Percentiles rank a stretch among this genome's conserved stretches.
Conservation (phyloP, 371 early-diverging fungal genomes). For the Paraphysoderma sedebokerense region DNA sequence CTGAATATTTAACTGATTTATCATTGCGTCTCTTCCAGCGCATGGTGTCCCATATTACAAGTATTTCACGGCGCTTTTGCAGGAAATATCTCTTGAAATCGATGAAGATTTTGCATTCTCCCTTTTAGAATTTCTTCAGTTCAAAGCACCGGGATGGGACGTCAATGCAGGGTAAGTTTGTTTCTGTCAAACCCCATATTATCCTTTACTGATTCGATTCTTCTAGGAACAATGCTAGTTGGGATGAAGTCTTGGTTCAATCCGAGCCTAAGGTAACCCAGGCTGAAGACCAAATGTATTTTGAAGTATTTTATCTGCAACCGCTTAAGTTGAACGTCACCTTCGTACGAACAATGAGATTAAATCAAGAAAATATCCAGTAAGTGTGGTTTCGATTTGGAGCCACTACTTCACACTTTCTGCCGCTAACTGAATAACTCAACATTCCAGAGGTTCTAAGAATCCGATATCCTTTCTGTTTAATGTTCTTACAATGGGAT, state of each 20-base stretch:
- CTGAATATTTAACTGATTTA: neutral
- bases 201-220: no score
- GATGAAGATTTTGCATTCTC: slow-evolving; percentile 80
- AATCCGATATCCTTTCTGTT: slow-evolving; percentile 22
- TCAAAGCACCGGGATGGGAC: slow-evolving; percentile 41
- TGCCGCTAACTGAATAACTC: slow-evolving; percentile 23
- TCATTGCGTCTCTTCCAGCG: slow-evolving; percentile 11
- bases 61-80: slow-evolving; percentile 71
- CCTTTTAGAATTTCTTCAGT: slow-evolving; percentile 64
- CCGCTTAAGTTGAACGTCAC: slow-evolving; percentile 88
- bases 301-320: slow-evolving; percentile 84
- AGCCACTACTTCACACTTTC: slow-evolving; percentile 9
- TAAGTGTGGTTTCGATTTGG: slow-evolving; percentile 8
- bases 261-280: slow-evolving; percentile 45
- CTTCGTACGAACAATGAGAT: slow-evolving; percentile 68
- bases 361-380: slow-evolving; percentile 34
- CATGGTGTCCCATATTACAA: slow-evolving; percentile 82
- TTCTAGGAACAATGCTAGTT: no score
- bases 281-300: slow-evolving; percentile 61
- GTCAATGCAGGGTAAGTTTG: slow-evolving; percentile 10
- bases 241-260: no score
- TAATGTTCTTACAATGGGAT: slow-evolving; percentile 87
- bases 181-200: no score
- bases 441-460: slow-evolving; percentile 1
- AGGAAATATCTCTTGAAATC: slow-evolving; percentile 79